phyloP scores from a whole-genome alignment of 306 rosid species.

The Senna tora region DNA sequence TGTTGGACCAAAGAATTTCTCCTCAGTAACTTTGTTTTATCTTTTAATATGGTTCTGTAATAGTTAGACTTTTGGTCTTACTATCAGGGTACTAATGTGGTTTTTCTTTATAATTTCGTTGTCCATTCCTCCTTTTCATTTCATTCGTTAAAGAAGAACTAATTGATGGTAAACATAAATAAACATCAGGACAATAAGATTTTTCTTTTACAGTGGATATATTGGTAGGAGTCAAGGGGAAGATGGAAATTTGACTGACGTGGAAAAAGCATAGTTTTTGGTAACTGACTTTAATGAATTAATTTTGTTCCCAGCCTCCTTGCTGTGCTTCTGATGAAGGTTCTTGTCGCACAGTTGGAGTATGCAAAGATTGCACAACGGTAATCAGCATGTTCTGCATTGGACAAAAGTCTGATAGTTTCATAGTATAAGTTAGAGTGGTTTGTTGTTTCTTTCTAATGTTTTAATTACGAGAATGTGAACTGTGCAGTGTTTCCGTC shows the following conservation, averaged over 20 bases:
- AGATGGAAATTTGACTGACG: slow-evolving; percentile 8
- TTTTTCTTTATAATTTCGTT: slow-evolving; percentile 7
- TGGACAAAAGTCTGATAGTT: slow-evolving; percentile 23
- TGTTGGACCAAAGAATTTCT: slow-evolving; percentile 28
- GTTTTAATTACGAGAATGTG: slow-evolving; percentile 37
- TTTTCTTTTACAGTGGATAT: slow-evolving; percentile 22
- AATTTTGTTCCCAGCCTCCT: slow-evolving; percentile 70
- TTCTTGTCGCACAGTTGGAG: slow-evolving; percentile 69
- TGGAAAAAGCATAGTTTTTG: slow-evolving; percentile 21
- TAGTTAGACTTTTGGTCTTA: background rate
- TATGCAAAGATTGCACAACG: slow-evolving; percentile 95
- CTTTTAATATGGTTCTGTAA: background rate
- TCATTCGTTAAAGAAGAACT: slow-evolving; percentile 20
- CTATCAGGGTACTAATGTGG: background rate
- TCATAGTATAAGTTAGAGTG: slow-evolving; percentile 1
- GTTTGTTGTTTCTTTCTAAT: slow-evolving; percentile 33
- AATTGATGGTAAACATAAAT: slow-evolving; percentile 20
- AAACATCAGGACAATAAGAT: slow-evolving; percentile 10
- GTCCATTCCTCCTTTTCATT: background rate
- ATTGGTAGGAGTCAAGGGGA: slow-evolving; percentile 19
- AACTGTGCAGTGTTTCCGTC: slow-evolving; percentile 83
- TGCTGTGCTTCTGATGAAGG: slow-evolving; percentile 76
- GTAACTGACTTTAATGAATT: slow-evolving; percentile 42
- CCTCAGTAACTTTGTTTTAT: slow-evolving; percentile 31
- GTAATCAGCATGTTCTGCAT: slow-evolving; percentile 49